phyloP scores from a whole-genome alignment of 257 asterid species.

The Linaria vulgaris region DNA sequence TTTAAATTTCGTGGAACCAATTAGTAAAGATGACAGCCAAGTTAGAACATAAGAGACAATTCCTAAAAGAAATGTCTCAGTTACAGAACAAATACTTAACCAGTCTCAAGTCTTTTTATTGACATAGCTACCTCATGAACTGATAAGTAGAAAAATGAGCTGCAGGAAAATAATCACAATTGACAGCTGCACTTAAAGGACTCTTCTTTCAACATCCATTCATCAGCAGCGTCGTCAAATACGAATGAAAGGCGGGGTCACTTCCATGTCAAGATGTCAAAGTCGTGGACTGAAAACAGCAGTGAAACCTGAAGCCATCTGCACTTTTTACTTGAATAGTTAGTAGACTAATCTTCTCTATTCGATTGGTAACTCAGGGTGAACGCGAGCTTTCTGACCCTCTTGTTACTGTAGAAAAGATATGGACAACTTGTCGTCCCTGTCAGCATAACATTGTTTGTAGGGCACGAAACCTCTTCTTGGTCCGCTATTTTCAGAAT shows the following conservation, averaged over 20 bases:
- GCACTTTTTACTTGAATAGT: background rate
- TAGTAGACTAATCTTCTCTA: background rate
- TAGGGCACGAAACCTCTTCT: conserved; percentile 67
- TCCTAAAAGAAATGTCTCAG: background rate
- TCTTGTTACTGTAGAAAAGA: conserved; percentile 43
- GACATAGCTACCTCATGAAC: background rate
- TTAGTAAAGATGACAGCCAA: no score
- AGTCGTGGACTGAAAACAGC: no score
- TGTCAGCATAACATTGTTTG: conserved; percentile 58
- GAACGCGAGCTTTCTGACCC: conserved; percentile 54
- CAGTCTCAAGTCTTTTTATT: background rate
- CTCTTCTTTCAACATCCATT: background rate
- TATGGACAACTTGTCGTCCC: conserved; percentile 49
- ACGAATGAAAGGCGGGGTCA: background rate
- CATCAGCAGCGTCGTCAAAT: background rate
- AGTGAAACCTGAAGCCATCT: conserved; percentile 7
- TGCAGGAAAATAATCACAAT: conserved; percentile 19
- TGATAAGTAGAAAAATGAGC: background rate
- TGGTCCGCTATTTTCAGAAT: background rate
- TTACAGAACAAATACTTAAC: background rate
- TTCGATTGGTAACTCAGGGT: background rate
- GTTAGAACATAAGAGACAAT: no score
- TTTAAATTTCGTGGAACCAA: no score
- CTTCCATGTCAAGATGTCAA: no score
- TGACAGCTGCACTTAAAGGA: conserved; percentile 3